These are phyloP conservation scores for Gardenia jasminoides DNA, from an alignment of 257 asterid genomes.

Conservation along the genomic window DNA sequence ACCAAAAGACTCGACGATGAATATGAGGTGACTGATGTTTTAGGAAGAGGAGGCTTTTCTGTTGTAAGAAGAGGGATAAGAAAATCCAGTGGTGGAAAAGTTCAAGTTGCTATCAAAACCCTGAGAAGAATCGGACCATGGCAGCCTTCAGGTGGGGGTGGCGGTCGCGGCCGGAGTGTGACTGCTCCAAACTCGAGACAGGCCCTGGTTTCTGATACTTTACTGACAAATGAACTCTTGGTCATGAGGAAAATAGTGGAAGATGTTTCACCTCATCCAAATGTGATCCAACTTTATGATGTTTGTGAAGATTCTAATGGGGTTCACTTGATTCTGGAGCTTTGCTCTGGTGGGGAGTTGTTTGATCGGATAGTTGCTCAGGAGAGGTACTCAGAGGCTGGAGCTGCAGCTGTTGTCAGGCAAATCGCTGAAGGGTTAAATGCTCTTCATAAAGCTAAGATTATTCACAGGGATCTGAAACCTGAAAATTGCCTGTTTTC, in stretches of 20 bases:
- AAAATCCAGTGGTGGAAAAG: slow-evolving; percentile 26
- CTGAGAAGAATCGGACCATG: slow-evolving; percentile 49
- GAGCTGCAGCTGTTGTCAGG: slow-evolving; percentile 67
- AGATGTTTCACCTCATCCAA: slow-evolving; percentile 81
- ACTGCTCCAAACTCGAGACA: slow-evolving; percentile 29
- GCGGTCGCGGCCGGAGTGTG: neutral
- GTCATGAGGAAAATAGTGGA: slow-evolving; percentile 82
- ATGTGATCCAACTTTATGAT: slow-evolving; percentile 69
- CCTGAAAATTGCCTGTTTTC: slow-evolving; percentile 81
- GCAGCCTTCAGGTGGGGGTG: slow-evolving; percentile 6
- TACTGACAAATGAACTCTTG: slow-evolving; percentile 67
- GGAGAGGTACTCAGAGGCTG: slow-evolving; percentile 58
- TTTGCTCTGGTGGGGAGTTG: slow-evolving; percentile 78
- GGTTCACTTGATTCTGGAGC: slow-evolving; percentile 69
- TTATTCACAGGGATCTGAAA: slow-evolving; percentile 78
- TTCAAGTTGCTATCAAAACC: slow-evolving; percentile 70
- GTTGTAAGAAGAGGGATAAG: slow-evolving; percentile 61
- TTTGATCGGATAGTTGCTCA: slow-evolving; percentile 77
- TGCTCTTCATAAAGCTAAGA: slow-evolving; percentile 55
- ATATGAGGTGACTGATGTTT: slow-evolving; percentile 59
- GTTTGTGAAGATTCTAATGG: slow-evolving; percentile 65
- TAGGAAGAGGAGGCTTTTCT: slow-evolving; percentile 88
- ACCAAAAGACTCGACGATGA: slow-evolving; percentile 48
- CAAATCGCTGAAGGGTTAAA: slow-evolving; percentile 68
- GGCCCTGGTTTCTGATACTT: slow-evolving; percentile 54